phyloP scores from a whole-genome alignment of 495 filamentous ascomycete genomes.

The Thermochaetoides thermophila region DNA sequence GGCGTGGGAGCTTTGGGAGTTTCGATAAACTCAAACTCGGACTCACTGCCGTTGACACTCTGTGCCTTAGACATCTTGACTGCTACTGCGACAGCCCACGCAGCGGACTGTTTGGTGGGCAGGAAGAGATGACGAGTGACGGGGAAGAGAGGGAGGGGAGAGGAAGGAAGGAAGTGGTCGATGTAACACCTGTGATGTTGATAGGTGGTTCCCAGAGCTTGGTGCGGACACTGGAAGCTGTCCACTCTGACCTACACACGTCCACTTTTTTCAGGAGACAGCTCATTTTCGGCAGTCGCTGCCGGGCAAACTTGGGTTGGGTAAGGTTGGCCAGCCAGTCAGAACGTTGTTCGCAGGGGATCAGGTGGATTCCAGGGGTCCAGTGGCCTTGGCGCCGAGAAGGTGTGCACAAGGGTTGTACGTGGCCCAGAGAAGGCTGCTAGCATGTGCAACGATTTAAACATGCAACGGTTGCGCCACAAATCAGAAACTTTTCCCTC shows the following conservation, averaged over 20 bases:
- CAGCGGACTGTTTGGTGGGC: conserved; percentile 4
- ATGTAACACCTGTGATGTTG: neutral
- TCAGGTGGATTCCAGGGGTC: no score
- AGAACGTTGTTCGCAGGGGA: no score
- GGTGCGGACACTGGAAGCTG: conserved; percentile 26
- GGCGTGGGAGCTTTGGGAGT: conserved; percentile 52
- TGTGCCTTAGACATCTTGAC: conserved; percentile 30
- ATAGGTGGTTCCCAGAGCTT: neutral
- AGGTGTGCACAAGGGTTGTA: no score
- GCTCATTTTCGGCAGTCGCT: no score
- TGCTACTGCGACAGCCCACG: conserved; percentile 11
- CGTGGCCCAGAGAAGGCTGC: no score
- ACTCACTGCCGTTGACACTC: conserved; percentile 35
- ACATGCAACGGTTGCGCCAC: no score
- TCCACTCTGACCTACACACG: conserved; percentile 58
- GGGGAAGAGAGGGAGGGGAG: conserved; percentile 9
- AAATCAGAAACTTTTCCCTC: no score
- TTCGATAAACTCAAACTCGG: conserved; percentile 60
- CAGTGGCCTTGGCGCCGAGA: no score
- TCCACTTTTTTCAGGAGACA: no score
- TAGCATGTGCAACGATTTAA: no score
- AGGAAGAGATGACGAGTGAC: conserved; percentile 5
- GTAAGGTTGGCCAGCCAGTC: no score
- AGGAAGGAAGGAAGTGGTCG: conserved; percentile 1
- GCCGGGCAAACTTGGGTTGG: no score